Percentiles rank a stretch among this genome's conserved stretches.
These are phyloP conservation scores for Bimuria novae-zelandiae DNA, from an alignment of 2,329 filamentous ascomycete species.

Conservation along the genomic window DNA sequence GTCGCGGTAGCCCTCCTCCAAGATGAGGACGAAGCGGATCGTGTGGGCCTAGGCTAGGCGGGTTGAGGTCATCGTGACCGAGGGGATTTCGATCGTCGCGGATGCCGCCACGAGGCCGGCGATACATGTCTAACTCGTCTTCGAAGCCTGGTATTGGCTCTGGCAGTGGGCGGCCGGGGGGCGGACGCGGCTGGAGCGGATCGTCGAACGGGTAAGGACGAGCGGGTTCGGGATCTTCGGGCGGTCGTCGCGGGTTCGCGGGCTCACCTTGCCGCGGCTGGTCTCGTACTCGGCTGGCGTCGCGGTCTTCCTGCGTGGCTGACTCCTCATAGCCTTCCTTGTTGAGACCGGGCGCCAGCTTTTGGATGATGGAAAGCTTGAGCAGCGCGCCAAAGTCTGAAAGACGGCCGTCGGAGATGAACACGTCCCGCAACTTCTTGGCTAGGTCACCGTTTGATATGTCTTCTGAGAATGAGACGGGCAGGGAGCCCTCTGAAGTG, in stretches of 20 bases:
- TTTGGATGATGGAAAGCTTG: conserved; percentile 81
- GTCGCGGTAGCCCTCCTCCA: conserved; percentile 61
- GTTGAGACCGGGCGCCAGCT: conserved; percentile 74
- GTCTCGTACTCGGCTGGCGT: conserved; percentile 48
- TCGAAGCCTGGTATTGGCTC: conserved; percentile 91
- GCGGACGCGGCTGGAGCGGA: conserved; percentile 66
- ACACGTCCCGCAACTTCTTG: conserved; percentile 60
- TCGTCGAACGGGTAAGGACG: conserved; percentile 71
- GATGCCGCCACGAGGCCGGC: conserved; percentile 61
- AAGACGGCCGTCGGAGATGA: conserved; percentile 74
- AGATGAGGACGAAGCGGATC: conserved; percentile 77
- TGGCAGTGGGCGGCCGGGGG: conserved; percentile 66
- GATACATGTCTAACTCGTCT: conserved; percentile 84
- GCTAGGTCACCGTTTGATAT: conserved; percentile 52
- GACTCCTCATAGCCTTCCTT: conserved; percentile 77
- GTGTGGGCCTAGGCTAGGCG: conserved; percentile 80
- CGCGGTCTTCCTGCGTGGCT: conserved; percentile 19
- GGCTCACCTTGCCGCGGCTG: conserved; percentile 21
- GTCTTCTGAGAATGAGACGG: conserved; percentile 55
- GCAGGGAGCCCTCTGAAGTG: conserved; percentile 66
- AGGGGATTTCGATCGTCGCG: conserved; percentile 63
- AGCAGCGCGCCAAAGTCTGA: conserved; percentile 70
- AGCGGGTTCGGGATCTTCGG: conserved; percentile 60
- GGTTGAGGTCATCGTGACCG: conserved; percentile 86
- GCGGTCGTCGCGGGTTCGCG: conserved; percentile 50